A percentile compares a stretch with the other conserved stretches of the same genome.
phyloP scores from a whole-genome alignment of 164 flowering plant species.

The Magnolia sinica region DNA sequence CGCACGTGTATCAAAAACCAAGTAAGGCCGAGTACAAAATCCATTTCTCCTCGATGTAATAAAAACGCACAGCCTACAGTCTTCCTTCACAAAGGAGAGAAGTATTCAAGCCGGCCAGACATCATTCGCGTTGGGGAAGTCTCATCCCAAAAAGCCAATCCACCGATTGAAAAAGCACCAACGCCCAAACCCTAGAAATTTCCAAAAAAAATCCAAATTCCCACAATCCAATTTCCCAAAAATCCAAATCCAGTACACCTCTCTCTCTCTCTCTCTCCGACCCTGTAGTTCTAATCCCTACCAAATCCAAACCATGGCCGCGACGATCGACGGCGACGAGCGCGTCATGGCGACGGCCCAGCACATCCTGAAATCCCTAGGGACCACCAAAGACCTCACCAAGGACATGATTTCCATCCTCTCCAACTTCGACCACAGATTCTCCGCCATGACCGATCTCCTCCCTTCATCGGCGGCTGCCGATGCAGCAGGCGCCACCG shows the following conservation, averaged over 20 bases:
- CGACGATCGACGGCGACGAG: slow-evolving; percentile 48
- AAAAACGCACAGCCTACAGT: not conserved
- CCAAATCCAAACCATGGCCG: slow-evolving; percentile 5
- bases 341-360: slow-evolving; percentile 65
- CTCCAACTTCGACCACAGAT: slow-evolving; percentile 57
- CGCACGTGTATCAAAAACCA: too few species aligned
- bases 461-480: slow-evolving; percentile 11
- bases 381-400: slow-evolving; percentile 41
- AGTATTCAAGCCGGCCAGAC: not conserved
- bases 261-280: not conserved
- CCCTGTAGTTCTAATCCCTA: not conserved
- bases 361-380: slow-evolving; percentile 51
- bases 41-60: too few species aligned
- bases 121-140: not conserved
- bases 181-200: not conserved
- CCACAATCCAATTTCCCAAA: not conserved
- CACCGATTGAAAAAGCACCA: not conserved
- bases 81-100: not conserved
- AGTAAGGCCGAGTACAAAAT: too few species aligned
- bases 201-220: too few species aligned
- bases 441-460: slow-evolving; percentile 39
- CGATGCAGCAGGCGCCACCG: not conserved
- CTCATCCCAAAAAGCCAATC: not conserved
- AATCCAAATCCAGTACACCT: not conserved
- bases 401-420: slow-evolving; percentile 68